These are phyloP conservation scores for Aspergillus fijiensis DNA, from an alignment of 2,329 filamentous ascomycete genomes.

Conservation along the genomic window DNA sequence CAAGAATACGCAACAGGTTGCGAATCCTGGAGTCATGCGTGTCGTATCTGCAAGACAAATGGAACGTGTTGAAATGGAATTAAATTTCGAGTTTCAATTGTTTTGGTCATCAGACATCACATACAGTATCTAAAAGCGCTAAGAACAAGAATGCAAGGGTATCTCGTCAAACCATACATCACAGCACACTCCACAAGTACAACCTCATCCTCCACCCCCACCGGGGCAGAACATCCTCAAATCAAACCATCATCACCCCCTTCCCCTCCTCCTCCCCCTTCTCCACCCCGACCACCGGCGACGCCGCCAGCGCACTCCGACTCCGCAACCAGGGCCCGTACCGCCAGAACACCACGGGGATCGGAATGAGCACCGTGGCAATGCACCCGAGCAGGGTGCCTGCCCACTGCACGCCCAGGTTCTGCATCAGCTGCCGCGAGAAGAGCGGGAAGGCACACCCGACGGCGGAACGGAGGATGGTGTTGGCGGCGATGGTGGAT, in stretches of 20 bases:
- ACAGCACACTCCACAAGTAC: no score
- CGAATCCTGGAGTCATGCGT: no score
- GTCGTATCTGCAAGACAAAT: no score
- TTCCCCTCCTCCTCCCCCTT: constrained; percentile 3
- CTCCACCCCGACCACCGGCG: constrained; percentile 8
- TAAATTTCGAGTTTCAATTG: no score
- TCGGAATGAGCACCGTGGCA: constrained; percentile 38
- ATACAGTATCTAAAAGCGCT: no score
- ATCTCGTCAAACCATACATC: no score
- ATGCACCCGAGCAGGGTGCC: constrained; percentile 41
- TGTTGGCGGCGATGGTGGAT: constrained; percentile 42
- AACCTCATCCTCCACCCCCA: background rate
- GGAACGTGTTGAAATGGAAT: no score
- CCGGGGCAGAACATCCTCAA: no score
- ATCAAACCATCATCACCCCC: background rate
- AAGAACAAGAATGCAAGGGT: no score
- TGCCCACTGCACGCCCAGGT: constrained; percentile 42
- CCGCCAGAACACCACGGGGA: constrained; percentile 35
- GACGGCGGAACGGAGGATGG: constrained; percentile 39
- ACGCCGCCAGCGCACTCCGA: constrained; percentile 29
- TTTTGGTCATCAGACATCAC: no score
- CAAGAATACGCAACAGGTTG: no score
- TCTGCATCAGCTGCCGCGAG: constrained; percentile 40
- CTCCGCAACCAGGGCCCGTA: constrained; percentile 33
- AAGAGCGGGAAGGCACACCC: constrained; percentile 43